Conservation (phyloP, 805 yeast genomes). For the Kuraishia cidri region DNA sequence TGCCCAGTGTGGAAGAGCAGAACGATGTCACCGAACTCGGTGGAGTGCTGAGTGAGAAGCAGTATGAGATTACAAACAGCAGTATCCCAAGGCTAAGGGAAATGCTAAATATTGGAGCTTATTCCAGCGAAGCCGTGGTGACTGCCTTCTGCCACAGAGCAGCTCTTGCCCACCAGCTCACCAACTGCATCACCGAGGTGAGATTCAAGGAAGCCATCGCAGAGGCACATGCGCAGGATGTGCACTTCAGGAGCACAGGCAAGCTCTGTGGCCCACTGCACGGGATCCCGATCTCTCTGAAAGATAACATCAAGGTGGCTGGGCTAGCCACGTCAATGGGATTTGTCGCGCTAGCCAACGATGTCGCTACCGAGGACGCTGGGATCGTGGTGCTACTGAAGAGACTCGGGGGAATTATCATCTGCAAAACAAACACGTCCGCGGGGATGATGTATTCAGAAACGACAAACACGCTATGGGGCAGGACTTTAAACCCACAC, state of each 20-base stretch:
- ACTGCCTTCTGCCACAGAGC: conserved; percentile 49
- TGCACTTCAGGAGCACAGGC: conserved; percentile 34
- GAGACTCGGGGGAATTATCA: conserved; percentile 32
- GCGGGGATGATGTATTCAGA: conserved; percentile 37
- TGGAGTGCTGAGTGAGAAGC: conserved; percentile 8
- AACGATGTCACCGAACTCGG: background rate
- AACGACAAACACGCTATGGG: conserved; percentile 40
- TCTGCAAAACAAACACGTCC: conserved; percentile 6
- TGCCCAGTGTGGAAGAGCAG: background rate
- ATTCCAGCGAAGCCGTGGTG: conserved; percentile 30
- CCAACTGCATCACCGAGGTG: conserved; percentile 27
- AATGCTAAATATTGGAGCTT: conserved; percentile 11
- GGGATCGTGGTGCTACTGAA: conserved; percentile 27
- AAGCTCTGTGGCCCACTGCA: conserved; percentile 53
- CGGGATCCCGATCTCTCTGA: conserved; percentile 43
- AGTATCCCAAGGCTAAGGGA: conserved; percentile 16
- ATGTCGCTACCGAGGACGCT: conserved; percentile 21
- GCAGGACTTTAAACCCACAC: conserved; percentile 40
- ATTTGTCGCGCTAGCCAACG: conserved; percentile 23
- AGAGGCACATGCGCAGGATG: conserved; percentile 47
- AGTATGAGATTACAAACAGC: conserved; percentile 28
- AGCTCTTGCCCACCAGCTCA: conserved; percentile 45
- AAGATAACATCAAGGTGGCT: conserved; percentile 33
- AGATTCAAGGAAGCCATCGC: conserved; percentile 52
- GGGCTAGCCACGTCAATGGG: conserved; percentile 43